Evolutionary conservation across 2,329 filamentous ascomycete species (phyloP).

Genomic region (Alternaria triticina): DNA sequence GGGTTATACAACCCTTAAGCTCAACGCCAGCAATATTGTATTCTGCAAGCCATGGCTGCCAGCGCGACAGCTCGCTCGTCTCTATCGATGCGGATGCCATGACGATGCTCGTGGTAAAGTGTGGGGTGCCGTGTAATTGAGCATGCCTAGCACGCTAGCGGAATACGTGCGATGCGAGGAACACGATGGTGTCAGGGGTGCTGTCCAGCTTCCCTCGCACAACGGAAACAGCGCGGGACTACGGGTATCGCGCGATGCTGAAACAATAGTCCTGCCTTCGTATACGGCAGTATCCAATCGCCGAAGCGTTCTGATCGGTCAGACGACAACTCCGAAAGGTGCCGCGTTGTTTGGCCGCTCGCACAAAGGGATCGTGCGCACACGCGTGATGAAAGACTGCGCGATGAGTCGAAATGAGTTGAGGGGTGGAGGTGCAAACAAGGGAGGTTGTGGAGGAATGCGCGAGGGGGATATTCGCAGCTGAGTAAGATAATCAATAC

Average conservation of each 20-base stretch:
- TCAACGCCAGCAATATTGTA: not conserved
- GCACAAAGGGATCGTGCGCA: not conserved
- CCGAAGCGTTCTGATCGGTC: not conserved
- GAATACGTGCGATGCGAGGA: not conserved
- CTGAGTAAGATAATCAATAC: constrained; percentile 9
- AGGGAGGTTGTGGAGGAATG: not conserved
- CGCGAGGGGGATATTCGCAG: not conserved
- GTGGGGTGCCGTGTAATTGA: not conserved
- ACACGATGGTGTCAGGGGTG: not conserved
- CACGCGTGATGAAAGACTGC: not conserved
- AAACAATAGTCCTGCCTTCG: not conserved
- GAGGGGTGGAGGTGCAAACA: not conserved
- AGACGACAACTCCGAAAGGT: not conserved
- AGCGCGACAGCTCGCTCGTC: not conserved
- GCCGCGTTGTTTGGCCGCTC: not conserved
- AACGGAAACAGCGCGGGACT: not conserved
- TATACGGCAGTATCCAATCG: not conserved
- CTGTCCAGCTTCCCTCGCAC: not conserved
- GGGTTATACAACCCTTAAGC: not conserved
- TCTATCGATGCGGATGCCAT: not conserved
- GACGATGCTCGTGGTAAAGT: not conserved
- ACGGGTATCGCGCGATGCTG: not conserved
- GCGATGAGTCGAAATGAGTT: not conserved
- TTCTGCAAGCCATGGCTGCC: not conserved
- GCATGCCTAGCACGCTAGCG: not conserved